These are phyloP conservation scores for Auricularia sp. DNA, from an alignment of 768 basidiomycete species.

Conservation along the genomic window DNA sequence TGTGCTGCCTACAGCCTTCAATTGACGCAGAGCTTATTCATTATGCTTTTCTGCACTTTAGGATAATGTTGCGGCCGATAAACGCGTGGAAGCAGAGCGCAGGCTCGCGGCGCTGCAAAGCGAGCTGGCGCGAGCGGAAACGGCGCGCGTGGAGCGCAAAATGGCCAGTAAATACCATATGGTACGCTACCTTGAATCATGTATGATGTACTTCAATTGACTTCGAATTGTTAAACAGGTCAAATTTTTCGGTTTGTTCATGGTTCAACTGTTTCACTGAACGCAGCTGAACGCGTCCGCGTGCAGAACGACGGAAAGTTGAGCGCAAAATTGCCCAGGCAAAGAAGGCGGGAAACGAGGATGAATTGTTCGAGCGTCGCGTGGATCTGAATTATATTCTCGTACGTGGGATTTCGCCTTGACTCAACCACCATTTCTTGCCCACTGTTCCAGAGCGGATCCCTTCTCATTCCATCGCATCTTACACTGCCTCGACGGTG, in stretches of 20 bases:
- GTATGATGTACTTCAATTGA: background rate
- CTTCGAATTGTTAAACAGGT: slow-evolving; percentile 23
- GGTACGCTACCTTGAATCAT: slow-evolving; percentile 16
- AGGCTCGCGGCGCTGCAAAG: slow-evolving; percentile 62
- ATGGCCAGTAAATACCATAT: slow-evolving; percentile 76
- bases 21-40: too few relatives aligned
- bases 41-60: slow-evolving; percentile 16
- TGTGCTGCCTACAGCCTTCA: background rate
- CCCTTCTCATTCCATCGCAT: too few relatives aligned
- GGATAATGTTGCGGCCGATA: slow-evolving; percentile 78
- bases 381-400: slow-evolving; percentile 86
- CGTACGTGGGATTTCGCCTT: slow-evolving; percentile 29
- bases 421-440: too few relatives aligned
- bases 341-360: slow-evolving; percentile 41
- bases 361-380: slow-evolving; percentile 50
- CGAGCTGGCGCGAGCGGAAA: slow-evolving; percentile 58
- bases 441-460: too few relatives aligned
- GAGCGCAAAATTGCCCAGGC: slow-evolving; percentile 61
- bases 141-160: slow-evolving; percentile 55
- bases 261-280: background rate
- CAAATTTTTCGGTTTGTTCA: slow-evolving; percentile 79
- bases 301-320: slow-evolving; percentile 77
- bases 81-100: slow-evolving; percentile 72
- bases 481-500: too few relatives aligned
- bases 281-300: background rate